These are phyloP conservation scores for Alternaria arbusti DNA, from an alignment of 2,329 filamentous ascomycete species.

Conservation along the genomic window DNA sequence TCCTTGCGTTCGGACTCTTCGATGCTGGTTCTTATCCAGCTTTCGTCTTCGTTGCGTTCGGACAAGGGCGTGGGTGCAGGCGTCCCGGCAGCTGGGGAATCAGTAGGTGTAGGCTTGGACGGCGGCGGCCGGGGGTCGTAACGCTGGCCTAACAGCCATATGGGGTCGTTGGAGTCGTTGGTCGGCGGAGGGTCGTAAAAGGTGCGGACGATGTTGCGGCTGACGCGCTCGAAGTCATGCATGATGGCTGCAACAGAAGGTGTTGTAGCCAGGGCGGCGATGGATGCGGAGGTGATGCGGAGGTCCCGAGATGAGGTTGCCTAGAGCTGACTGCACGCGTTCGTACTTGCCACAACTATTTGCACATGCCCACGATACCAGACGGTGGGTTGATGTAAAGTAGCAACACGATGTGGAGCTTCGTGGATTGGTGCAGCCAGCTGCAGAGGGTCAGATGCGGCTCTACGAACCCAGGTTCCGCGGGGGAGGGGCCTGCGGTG, in stretches of 20 bases:
- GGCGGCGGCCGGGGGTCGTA: slow-evolving; percentile 55
- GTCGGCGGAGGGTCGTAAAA: slow-evolving; percentile 90
- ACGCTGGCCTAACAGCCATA: slow-evolving; percentile 80
- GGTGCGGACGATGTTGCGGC: slow-evolving; percentile 83
- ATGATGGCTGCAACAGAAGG: slow-evolving; percentile 47
- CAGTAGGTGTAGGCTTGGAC: slow-evolving; percentile 27
- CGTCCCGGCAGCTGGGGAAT: slow-evolving; percentile 25
- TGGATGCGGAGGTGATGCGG: slow-evolving; percentile 22
- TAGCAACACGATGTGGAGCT: not conserved
- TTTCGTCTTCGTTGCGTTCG: slow-evolving; percentile 44
- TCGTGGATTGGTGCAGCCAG: not conserved
- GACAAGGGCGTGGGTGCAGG: slow-evolving; percentile 30
- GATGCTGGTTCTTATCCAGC: slow-evolving; percentile 72
- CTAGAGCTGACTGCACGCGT: slow-evolving; percentile 22
- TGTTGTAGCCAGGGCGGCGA: slow-evolving; percentile 7
- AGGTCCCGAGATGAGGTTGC: slow-evolving; percentile 17
- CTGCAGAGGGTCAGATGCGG: slow-evolving; percentile 14
- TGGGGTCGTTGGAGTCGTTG: slow-evolving; percentile 74
- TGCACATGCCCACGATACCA: not conserved
- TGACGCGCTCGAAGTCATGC: slow-evolving; percentile 75
- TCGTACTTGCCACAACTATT: not conserved
- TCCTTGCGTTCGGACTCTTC: slow-evolving; percentile 72
- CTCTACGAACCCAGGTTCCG: slow-evolving; percentile 4
- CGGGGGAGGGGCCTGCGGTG: slow-evolving; percentile 10
- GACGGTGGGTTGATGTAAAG: not conserved